Evolutionary conservation across 2,329 filamentous ascomycete genomes (phyloP), one percentile per base, ranked within the genome.

Genomic region (Colletotrichum viniferum): DNA sequence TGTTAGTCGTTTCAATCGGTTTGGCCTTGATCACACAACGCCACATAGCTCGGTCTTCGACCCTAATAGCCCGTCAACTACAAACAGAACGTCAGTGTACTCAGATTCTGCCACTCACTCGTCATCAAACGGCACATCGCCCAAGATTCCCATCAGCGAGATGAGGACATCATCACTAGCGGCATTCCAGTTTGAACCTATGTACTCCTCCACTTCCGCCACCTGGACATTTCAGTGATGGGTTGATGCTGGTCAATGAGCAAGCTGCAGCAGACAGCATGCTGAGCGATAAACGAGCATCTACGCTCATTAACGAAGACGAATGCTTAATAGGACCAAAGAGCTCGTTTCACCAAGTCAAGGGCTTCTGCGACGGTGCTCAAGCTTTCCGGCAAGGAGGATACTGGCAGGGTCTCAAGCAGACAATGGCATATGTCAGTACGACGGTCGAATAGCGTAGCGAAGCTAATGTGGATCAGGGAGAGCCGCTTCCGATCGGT

Each of bases 351-450:
- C 79, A 82, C 60, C 78, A 79, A 32, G 74, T 84, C 21, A 82
- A 81, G 12, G 84, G 85, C 0, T 83, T 87, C 63, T 87, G 86
- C 76, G 74, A 81, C 8, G 85, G 85, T 2, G 84, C 85, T 8
- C 80, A 81, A n/a, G 78, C 77, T 5, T 87, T 85, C 76, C 79
- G 81, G 16, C 72, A 80, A 7, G 83, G 81, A 8, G 83, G 83
- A 1, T 82, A 84, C 60, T 82, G 82, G 78, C 80, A 79, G 32
- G 85, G 85, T 34, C 83, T 86, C 56, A 82, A 82, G 65, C 78
- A 82, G 74, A 79, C 73, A 5, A 68, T 75, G 69, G 62, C 73
- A 30, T 77, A 76, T 65, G 76, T 77, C 9, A 73, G 76, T 58
- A 32, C 7, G n/a, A n/a, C 13, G 78, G 30, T 68, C 61, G 5